phyloP scores from a whole-genome alignment of 306 rosid genomes.

The Dryas octopetala region DNA sequence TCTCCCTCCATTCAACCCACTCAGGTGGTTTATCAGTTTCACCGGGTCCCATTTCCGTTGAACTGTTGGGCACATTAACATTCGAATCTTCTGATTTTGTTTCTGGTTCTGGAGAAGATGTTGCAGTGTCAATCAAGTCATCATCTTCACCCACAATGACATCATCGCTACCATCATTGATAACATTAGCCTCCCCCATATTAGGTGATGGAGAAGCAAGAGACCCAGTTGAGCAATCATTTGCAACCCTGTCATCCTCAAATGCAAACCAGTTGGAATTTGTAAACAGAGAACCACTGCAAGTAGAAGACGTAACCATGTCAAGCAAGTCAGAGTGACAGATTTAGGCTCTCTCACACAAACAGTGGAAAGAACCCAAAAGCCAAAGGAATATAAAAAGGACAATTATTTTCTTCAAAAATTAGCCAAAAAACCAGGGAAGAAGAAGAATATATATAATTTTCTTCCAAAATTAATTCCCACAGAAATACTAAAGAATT shows the following conservation, averaged over 20 bases:
- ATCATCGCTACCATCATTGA: constrained; percentile 40
- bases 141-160: constrained; percentile 71
- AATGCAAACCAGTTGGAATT: constrained; percentile 99
- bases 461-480: neutral
- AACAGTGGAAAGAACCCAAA: neutral
- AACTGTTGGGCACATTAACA: neutral
- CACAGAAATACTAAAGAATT: neutral
- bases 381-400: neutral
- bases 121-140: constrained; percentile 78
- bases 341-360: neutral
- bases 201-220: constrained; percentile 71
- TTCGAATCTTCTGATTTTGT: constrained; percentile 36
- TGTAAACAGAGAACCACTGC: constrained; percentile 92
- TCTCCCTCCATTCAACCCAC: constrained; percentile 99
- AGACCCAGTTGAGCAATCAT: constrained; percentile 69
- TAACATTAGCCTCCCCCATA: constrained; percentile 47
- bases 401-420: neutral
- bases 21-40: constrained; percentile 87
- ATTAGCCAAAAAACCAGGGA: neutral
- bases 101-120: constrained; percentile 65
- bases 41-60: constrained; percentile 30
- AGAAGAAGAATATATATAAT: neutral
- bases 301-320: constrained; percentile 23
- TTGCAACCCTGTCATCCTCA: constrained; percentile 65
- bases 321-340: constrained; percentile 6